A percentile compares a stretch with the other conserved stretches of the same genome.
Conservation (phyloP, 2,329 filamentous ascomycete species). For the Penicillium sp. region DNA sequence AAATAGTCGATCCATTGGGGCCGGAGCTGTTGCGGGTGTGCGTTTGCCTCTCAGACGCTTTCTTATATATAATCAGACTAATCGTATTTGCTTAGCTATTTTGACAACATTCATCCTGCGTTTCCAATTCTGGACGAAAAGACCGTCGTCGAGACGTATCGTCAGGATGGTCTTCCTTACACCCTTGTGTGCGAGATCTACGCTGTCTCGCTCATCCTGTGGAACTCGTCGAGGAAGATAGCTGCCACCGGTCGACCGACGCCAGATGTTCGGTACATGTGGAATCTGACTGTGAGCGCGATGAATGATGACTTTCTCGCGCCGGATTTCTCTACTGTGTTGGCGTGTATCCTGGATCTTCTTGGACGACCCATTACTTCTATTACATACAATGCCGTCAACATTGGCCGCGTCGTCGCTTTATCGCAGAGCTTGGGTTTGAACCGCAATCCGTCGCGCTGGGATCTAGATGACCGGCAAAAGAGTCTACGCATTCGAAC, state of each 20-base stretch:
- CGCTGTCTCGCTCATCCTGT: constrained; percentile 48
- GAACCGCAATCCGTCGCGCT: constrained; percentile 50
- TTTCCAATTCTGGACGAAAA: constrained; percentile 51
- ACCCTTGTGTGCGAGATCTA: constrained; percentile 50
- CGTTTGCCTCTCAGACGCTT: constrained; percentile 27
- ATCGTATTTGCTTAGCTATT: constrained; percentile 45
- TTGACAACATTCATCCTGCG: constrained; percentile 46
- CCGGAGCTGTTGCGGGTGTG: constrained; percentile 9
- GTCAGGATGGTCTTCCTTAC: constrained; percentile 44
- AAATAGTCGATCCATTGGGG: constrained; percentile 44
- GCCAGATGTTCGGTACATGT: constrained; percentile 52
- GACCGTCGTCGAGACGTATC: constrained; percentile 41
- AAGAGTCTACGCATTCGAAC: constrained; percentile 50
- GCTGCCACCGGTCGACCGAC: constrained; percentile 17
- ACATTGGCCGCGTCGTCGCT: constrained; percentile 48
- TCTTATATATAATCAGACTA: constrained; percentile 35
- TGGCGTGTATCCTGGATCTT: constrained; percentile 50
- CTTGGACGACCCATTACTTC: constrained; percentile 51
- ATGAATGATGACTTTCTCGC: constrained; percentile 51
- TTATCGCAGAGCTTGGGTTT: constrained; percentile 52
- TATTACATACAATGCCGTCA: constrained; percentile 49
- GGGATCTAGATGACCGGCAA: constrained; percentile 48
- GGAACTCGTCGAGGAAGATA: constrained; percentile 36
- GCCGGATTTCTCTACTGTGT: constrained; percentile 50
- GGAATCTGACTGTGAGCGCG: constrained; percentile 54